These are phyloP conservation scores for Kuraishia floccosa DNA, from an alignment of 805 yeast species.

Conservation along the genomic window DNA sequence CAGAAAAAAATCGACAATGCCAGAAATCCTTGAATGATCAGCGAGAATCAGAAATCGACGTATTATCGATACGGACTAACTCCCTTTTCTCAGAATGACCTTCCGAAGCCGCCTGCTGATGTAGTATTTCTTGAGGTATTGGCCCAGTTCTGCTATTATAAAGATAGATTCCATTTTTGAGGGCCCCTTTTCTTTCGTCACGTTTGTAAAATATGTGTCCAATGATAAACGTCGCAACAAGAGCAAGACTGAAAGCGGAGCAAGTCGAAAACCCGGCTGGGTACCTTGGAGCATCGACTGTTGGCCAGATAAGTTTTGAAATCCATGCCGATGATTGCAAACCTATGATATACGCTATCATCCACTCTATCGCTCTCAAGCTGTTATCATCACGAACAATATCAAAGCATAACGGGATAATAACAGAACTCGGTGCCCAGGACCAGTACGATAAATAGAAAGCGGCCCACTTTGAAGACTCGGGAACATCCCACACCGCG, in stretches of 20 bases:
- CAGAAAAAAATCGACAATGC: too few relatives aligned
- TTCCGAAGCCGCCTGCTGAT: too few relatives aligned
- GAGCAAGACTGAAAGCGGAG: slow-evolving; percentile 25
- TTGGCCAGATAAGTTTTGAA: slow-evolving; percentile 24
- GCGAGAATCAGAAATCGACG: too few relatives aligned
- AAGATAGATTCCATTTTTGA: slow-evolving; percentile 35
- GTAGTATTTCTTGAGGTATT: slow-evolving; percentile 1
- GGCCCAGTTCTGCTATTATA: slow-evolving; percentile 20
- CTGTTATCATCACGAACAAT: slow-evolving; percentile 46
- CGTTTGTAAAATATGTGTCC: slow-evolving; percentile 31
- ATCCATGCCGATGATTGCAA: slow-evolving; percentile 23
- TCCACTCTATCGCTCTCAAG: slow-evolving; percentile 43
- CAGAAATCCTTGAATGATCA: too few relatives aligned
- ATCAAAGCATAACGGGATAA: slow-evolving; percentile 48
- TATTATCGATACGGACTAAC: too few relatives aligned
- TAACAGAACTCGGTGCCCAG: slow-evolving; percentile 53
- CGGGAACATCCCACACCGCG: slow-evolving; percentile 49
- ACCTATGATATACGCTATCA: slow-evolving; percentile 42
- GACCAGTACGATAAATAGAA: slow-evolving; percentile 48
- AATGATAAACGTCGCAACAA: slow-evolving; percentile 9
- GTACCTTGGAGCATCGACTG: slow-evolving; percentile 46
- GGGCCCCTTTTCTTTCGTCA: slow-evolving; percentile 34
- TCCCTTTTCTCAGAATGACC: too few relatives aligned
- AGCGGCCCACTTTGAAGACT: slow-evolving; percentile 54
- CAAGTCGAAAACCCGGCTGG: slow-evolving; percentile 40